Conservation (phyloP, 805 yeast genomes). For the Starmerella geochares region DNA sequence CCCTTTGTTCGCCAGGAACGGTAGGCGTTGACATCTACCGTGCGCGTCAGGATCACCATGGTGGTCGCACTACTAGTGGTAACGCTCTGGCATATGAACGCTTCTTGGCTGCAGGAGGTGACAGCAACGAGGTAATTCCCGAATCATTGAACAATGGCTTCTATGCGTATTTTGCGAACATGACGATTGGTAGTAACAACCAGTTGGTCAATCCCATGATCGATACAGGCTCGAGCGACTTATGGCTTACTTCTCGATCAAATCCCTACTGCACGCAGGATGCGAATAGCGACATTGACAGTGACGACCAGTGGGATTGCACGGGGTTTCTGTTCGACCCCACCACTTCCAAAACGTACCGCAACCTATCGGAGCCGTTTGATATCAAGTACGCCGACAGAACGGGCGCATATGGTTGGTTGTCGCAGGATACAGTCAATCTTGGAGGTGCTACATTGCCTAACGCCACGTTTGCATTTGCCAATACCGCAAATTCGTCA, state of each 20-base stretch:
- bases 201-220: slow-evolving; percentile 44
- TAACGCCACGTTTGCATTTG: slow-evolving; percentile 58
- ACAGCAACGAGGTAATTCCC: background rate
- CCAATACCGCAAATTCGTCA: slow-evolving; percentile 49
- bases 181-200: slow-evolving; percentile 45
- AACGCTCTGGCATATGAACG: background rate
- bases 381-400: slow-evolving; percentile 37
- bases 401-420: slow-evolving; percentile 39
- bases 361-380: slow-evolving; percentile 27
- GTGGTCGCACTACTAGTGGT: background rate
- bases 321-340: slow-evolving; percentile 28
- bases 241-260: slow-evolving; percentile 41
- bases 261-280: slow-evolving; percentile 16
- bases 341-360: slow-evolving; percentile 24
- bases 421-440: slow-evolving; percentile 48
- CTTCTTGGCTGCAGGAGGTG: background rate
- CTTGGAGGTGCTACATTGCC: slow-evolving; percentile 40
- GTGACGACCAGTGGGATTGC: slow-evolving; percentile 11
- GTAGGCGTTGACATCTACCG: slow-evolving; percentile 8
- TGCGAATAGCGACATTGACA: background rate
- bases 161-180: slow-evolving; percentile 27
- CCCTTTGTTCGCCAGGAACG: slow-evolving; percentile 8
- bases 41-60: background rate
- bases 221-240: slow-evolving; percentile 64
- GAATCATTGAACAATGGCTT: slow-evolving; percentile 25